Evolutionary conservation across 352 stramenopile genomes (phyloP).

Genomic region (Globisporangium spiculum): DNA sequence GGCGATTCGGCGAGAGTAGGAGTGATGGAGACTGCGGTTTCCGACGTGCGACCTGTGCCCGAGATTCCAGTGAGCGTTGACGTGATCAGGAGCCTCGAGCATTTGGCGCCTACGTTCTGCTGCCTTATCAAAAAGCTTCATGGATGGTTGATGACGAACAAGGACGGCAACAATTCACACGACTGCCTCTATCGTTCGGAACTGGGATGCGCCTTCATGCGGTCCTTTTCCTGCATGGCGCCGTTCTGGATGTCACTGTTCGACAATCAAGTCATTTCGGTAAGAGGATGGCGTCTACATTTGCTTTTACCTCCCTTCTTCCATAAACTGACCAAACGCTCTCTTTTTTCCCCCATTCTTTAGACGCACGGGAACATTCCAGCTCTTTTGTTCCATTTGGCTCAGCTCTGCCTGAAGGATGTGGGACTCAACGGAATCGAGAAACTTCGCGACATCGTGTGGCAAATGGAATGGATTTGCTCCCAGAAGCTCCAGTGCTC

Average conservation of each 20-base stretch:
- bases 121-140: constrained; percentile 39
- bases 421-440: constrained; percentile 35
- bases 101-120: constrained; percentile 35
- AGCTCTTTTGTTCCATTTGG: constrained; percentile 56
- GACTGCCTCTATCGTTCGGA: constrained; percentile 40
- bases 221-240: constrained; percentile 47
- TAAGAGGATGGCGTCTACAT: constrained; percentile 21
- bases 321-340: neutral
- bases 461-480: constrained; percentile 48
- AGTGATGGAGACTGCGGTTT: constrained; percentile 12
- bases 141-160: constrained; percentile 26
- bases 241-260: constrained; percentile 49
- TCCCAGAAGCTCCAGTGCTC: constrained; percentile 39
- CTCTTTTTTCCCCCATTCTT: constrained; percentile 1
- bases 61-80: constrained; percentile 26
- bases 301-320: neutral
- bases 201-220: constrained; percentile 49
- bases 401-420: constrained; percentile 47
- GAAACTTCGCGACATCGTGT: constrained; percentile 29
- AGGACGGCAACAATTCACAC: constrained; percentile 9
- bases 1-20: neutral
- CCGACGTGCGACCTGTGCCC: constrained; percentile 27
- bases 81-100: constrained; percentile 30
- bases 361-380: constrained; percentile 61
- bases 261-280: constrained; percentile 61